Evolutionary conservation across 1,139 yeast genomes (phyloP).

Genomic region (Suzukiozyma palmioleophila): DNA sequence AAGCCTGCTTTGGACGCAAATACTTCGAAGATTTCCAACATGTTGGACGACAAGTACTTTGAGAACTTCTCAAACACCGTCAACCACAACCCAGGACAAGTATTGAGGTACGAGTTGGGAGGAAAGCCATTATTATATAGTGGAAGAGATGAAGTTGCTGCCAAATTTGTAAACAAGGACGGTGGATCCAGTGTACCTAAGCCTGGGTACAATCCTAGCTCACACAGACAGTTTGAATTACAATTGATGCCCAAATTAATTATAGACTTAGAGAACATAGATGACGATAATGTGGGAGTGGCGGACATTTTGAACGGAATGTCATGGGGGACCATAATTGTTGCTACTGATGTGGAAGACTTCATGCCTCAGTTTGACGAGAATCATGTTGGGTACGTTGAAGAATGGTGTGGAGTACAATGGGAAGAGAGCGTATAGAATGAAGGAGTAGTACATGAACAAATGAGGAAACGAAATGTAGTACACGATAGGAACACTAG

Average conservation of each 20-base stretch:
- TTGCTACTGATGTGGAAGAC: conserved; percentile 78
- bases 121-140: conserved; percentile 74
- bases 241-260: conserved; percentile 95
- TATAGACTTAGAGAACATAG: conserved; percentile 61
- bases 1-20: conserved; percentile 27
- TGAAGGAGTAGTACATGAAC: neutral
- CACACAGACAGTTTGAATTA: conserved; percentile 66
- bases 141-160: conserved; percentile 53
- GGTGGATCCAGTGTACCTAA: conserved; percentile 36
- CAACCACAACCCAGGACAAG: conserved; percentile 80
- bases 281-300: conserved; percentile 26
- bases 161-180: conserved; percentile 29
- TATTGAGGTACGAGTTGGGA: conserved; percentile 73
- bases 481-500: neutral
- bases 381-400: conserved; percentile 73
- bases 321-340: conserved; percentile 96
- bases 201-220: conserved; percentile 60
- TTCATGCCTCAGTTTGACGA: conserved; percentile 55
- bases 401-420: conserved; percentile 92
- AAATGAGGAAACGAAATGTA: neutral
- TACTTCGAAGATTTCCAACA: conserved; percentile 41
- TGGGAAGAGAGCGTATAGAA: conserved; percentile 67
- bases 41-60: conserved; percentile 73
- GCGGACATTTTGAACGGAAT: conserved; percentile 64
- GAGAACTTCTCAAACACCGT: conserved; percentile 72